phyloP scores from a whole-genome alignment of 768 basidiomycete species.

The Mycena olivaceomarginata region DNA sequence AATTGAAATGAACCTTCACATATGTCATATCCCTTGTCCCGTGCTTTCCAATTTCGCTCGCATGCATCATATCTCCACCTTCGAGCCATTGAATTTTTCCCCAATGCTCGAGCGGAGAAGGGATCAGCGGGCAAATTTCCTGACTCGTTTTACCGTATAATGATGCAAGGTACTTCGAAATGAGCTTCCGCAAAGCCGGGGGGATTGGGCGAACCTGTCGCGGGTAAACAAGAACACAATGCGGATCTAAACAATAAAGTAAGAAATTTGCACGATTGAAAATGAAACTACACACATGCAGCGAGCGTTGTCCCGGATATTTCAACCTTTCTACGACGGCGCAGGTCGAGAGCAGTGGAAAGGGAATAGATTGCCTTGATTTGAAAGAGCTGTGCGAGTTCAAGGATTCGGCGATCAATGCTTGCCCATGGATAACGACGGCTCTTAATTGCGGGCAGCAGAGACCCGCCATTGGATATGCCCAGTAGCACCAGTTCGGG shows the following conservation, averaged over 20 bases:
- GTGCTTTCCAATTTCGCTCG: background rate
- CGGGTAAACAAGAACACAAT: background rate
- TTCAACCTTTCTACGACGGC: background rate
- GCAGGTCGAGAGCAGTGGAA: background rate
- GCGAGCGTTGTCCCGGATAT: background rate
- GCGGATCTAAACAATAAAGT: background rate
- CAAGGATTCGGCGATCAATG: constrained; percentile 38
- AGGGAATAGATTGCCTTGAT: constrained; percentile 13
- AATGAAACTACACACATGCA: background rate
- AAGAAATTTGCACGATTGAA: background rate
- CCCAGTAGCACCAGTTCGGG: constrained; percentile 50
- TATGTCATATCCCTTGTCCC: no score
- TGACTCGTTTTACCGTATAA: background rate
- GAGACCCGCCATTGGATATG: constrained; percentile 52
- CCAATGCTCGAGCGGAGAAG: constrained; percentile 14
- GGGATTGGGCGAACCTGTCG: background rate
- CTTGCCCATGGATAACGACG: constrained; percentile 43
- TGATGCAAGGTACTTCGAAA: constrained; percentile 6
- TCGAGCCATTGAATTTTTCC: constrained; percentile 23
- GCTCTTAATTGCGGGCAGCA: constrained; percentile 42
- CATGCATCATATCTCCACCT: constrained; percentile 32
- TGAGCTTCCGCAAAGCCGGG: background rate
- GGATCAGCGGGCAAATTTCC: constrained; percentile 3
- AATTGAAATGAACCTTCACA: no score
- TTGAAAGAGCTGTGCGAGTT: constrained; percentile 23